A percentile compares a stretch with the other conserved stretches of the same genome.
Evolutionary conservation across 345 rosid genomes (phyloP).

Genomic region (Syzygium oleosum): DNA sequence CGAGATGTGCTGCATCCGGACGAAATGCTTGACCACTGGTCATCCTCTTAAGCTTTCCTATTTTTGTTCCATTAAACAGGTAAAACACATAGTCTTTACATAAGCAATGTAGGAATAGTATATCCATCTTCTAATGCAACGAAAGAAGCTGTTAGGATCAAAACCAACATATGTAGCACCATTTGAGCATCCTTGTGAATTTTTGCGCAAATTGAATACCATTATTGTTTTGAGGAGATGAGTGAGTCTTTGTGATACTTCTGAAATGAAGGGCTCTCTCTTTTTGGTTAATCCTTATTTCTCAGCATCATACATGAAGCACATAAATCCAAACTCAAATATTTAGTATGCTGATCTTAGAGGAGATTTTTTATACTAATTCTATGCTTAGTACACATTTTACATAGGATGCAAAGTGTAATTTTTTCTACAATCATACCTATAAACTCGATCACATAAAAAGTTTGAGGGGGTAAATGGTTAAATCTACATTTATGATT

Average conservation of each 20-base stretch:
- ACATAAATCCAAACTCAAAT: neutral
- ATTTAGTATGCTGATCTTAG: neutral
- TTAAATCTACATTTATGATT: neutral
- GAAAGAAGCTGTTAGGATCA: neutral
- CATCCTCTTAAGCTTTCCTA: neutral
- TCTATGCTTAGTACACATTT: neutral
- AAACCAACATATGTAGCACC: neutral
- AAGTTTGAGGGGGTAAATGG: neutral
- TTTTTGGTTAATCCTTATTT: neutral
- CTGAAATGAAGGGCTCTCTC: neutral
- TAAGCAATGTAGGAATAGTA: neutral
- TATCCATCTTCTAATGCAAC: neutral
- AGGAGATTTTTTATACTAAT: neutral
- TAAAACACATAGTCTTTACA: neutral
- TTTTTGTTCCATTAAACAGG: neutral
- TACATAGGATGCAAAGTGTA: neutral
- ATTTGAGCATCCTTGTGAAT: neutral
- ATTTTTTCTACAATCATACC: neutral
- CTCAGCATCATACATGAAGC: neutral
- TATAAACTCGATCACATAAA: neutral
- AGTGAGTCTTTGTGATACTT: neutral
- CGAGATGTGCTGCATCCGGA: neutral
- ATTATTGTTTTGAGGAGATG: neutral
- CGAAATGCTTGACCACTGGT: neutral
- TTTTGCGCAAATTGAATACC: neutral